Conservation (phyloP, 2,329 filamentous ascomycete species). For the Rosellinia necatrix region DNA sequence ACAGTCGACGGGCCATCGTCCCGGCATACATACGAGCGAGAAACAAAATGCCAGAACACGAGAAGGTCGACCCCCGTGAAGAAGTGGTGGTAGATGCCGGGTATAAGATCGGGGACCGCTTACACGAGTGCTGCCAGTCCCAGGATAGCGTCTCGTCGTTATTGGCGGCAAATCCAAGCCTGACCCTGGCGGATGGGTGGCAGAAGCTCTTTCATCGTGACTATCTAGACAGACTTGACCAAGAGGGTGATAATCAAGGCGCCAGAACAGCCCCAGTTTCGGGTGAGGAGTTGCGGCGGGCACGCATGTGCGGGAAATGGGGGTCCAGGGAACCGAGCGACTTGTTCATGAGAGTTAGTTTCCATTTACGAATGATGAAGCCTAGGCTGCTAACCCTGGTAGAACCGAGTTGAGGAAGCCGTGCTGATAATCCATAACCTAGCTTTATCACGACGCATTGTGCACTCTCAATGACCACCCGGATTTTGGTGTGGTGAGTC, state of each 20-base stretch:
- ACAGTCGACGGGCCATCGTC: background rate
- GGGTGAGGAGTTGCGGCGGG: conserved; percentile 55
- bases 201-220: conserved; percentile 57
- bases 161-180: conserved; percentile 56
- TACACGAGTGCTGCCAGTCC: conserved; percentile 58
- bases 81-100: conserved; percentile 8
- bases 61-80: background rate
- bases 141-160: conserved; percentile 61
- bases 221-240: background rate
- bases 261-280: conserved; percentile 30
- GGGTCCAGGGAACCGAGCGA: conserved; percentile 65
- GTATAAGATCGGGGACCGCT: conserved; percentile 48
- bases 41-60: background rate
- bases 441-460: conserved; percentile 70
- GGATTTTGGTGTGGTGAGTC: conserved; percentile 55
- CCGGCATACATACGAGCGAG: background rate
- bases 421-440: conserved; percentile 9
- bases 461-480: conserved; percentile 58
- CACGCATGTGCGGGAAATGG: conserved; percentile 69
- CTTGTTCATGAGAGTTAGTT: conserved; percentile 64
- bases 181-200: conserved; percentile 59
- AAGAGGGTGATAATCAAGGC: conserved; percentile 25
- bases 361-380: background rate
- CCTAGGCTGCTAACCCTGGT: too few relatives aligned
- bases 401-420: background rate